Conservation (phyloP, 1,139 yeast genomes). For the Maudiozyma humilis region DNA sequence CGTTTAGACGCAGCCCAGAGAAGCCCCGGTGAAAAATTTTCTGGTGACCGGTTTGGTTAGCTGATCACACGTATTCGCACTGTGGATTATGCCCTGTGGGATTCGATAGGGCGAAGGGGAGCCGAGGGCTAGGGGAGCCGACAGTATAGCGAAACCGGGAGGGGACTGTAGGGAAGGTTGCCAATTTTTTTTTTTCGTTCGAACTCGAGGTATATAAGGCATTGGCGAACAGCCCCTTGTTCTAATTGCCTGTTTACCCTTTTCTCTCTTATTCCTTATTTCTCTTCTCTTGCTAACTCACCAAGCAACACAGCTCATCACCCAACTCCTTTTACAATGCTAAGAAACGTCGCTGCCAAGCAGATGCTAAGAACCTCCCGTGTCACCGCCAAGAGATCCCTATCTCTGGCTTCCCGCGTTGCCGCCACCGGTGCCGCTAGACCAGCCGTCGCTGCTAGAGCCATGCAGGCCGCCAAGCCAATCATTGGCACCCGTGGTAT, state of each 20-base stretch:
- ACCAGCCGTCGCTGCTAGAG: conserved; percentile 6
- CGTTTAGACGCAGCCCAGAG: neutral
- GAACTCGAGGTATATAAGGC: neutral
- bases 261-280: neutral
- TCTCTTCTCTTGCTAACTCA: neutral
- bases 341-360: conserved; percentile 32
- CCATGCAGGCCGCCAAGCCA: conserved; percentile 37
- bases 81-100: too few species aligned
- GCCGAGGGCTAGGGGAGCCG: too few species aligned
- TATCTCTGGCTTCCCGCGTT: conserved; percentile 50
- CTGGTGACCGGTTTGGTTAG: neutral
- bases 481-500: conserved; percentile 62
- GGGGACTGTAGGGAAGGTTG: too few species aligned
- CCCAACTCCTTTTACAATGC: conserved; percentile 14
- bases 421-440: conserved; percentile 12
- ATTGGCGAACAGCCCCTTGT: neutral
- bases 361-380: conserved; percentile 32
- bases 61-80: neutral
- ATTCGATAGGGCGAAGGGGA: too few species aligned
- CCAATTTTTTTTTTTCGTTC: too few species aligned
- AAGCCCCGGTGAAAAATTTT: neutral
- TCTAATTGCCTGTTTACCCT: neutral
- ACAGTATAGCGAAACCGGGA: too few species aligned
- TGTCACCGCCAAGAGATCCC: conserved; percentile 53
- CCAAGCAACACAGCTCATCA: neutral